Evolutionary conservation across 2,329 filamentous ascomycete genomes (phyloP), one percentile per base, ranked within the genome.

Genomic region (Colletotrichum sojae): DNA sequence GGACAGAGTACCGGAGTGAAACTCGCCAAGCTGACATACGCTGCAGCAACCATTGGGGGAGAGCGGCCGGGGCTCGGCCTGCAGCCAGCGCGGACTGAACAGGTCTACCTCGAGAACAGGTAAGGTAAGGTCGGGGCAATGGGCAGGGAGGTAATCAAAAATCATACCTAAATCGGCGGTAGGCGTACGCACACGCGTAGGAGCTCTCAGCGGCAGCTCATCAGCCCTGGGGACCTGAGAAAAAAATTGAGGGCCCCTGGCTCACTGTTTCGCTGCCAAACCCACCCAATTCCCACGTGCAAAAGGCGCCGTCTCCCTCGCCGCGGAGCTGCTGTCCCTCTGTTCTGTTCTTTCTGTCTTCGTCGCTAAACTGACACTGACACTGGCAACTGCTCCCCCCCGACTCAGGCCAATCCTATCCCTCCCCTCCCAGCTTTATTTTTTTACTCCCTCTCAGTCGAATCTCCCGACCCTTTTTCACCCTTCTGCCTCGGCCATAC

Each of bases 301-400:
- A 70, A 70, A 70, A 69, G 52, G 66, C 36, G 66, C 62, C 62
- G n/a, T 55, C 66, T 69, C 66, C 66, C 67, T 63, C 64, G 63
- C 39, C 51, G 43, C 63, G 46, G 55, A 57, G 39, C 22, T 45
- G 12, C 53, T 31, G 63, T 43, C 46, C 20, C 13, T 15, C 60
- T 55, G 55, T 55, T 56, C 43, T 51, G 25, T 15, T 51, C 31
- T 46, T 48, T 43, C 66, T 49, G 43, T 51, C 56, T 13, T 49
- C 46, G 36, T 27, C 22, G 25, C 65, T 52, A 27, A 58, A 52
- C 60, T 39, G 18, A 51, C 31, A 49, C 46, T 49, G 31, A 36
- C 22, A 25, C 22, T 25, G 16, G 9, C 22, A 25, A 25, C 46
- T 22, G 20, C 20, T 22, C 10, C n/a, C 22, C 66, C 66, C 66